Base-by-base conservation (phyloP, 2,329 filamentous ascomycete genomes). In the Penicillium sp. region DNA sequence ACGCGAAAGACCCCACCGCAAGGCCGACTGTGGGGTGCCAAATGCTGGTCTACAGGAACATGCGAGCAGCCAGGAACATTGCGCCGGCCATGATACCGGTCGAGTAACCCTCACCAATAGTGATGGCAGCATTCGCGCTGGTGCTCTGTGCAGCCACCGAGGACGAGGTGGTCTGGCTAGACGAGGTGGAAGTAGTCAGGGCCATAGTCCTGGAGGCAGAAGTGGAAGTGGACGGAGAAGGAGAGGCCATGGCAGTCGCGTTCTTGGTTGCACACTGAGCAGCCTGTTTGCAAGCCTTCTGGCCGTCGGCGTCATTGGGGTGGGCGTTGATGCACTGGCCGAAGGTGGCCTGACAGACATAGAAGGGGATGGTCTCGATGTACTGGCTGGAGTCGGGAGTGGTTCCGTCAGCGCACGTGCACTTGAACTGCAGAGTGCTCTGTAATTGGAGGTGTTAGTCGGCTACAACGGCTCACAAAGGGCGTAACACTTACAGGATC, bases 281-380 rank as follows among this genome's bases (percentile, higher is more conserved):
- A 46, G 71, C 64, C 31, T 69, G 59, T 40, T 63, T 72, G 75
- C 83, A 86, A 42, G 66, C 52, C 45, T 68, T 57, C 59, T 79
- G 74, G 45, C 67, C 71, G 51, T 75, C 64, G 37, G 72, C 65
- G 53, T 79, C 69, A 53, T 76, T 67, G 57, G 75, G 68, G 60
- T 77, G 60, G 49, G 67, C 62, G 25, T 55, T n/a, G 50, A 78
- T 74, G 62, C 78, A 80, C 58, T 78, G 72, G 23, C 56, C 58
- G 62, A 68, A 80, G 69, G 75, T 79, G 55, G 69, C 69, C 60
- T 76, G 63, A 72, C 83, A 86, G 66, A 81, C 75, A 67, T 74
- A 83, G 68, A 74, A 81, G 37, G 82, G 81, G 42, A 87, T 71
- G 23, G 81, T 81, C 67, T 80, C 71, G 46, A 68, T 59, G 70